Evolutionary conservation across 257 asterid genomes (phyloP).

Genomic region (Misopates orontium): DNA sequence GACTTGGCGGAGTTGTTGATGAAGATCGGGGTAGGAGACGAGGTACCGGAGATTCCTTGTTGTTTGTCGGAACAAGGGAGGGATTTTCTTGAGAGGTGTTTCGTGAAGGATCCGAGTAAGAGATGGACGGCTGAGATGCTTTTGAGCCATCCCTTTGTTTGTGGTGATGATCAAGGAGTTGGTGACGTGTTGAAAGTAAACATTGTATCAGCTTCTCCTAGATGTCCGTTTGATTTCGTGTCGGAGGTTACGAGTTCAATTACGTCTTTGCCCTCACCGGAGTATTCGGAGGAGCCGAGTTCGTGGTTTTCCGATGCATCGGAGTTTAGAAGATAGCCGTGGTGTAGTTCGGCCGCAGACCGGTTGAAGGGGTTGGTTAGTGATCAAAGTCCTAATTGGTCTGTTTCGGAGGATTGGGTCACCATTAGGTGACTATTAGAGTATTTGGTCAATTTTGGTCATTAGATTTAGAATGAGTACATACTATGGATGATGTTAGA

Average conservation of each 20-base stretch:
- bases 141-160: conserved; percentile 62
- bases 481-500: conserved; percentile 15
- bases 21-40: conserved; percentile 66
- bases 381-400: conserved; percentile 45
- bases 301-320: conserved; percentile 27
- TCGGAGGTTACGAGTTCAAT: conserved; percentile 41
- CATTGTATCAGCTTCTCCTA: conserved; percentile 46
- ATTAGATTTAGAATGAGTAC: conserved; percentile 22
- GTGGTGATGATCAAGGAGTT: conserved; percentile 24
- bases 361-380: conserved; percentile 41
- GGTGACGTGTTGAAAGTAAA: conserved; percentile 14
- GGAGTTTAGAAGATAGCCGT: conserved; percentile 13
- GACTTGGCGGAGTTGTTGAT: conserved; percentile 54
- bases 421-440: conserved; percentile 46
- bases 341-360: conserved; percentile 38
- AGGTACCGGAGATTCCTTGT: conserved; percentile 59
- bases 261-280: conserved; percentile 45
- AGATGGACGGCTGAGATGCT: conserved; percentile 99
- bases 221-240: conserved; percentile 75
- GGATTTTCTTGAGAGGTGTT: conserved; percentile 63
- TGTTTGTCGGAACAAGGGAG: conserved; percentile 58
- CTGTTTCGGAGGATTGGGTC: conserved; percentile 65
- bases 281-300: conserved; percentile 11
- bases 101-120: conserved; percentile 49
- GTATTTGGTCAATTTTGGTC: conserved; percentile 23